Conservation (phyloP, 1,139 yeast genomes). For the Diutina pseudorugosa region DNA sequence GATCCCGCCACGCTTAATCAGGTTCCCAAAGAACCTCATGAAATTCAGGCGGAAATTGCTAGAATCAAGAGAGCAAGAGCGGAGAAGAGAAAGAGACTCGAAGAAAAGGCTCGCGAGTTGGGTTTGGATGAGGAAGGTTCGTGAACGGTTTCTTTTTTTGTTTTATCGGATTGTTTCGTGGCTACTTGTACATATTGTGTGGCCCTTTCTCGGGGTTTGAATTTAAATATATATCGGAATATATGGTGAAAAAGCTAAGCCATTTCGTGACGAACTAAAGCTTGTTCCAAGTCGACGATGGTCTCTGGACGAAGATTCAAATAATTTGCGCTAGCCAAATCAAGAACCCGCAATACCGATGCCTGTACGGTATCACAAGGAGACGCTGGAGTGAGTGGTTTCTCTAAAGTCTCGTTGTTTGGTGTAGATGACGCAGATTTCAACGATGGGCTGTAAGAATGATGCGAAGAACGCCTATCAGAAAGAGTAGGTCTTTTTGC, state of each 20-base stretch:
- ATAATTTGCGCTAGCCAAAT: neutral
- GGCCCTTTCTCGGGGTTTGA: neutral
- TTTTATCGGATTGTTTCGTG: neutral
- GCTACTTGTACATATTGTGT: neutral
- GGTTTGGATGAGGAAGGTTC: constrained; percentile 41
- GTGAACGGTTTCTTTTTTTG: neutral
- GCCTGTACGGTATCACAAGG: neutral
- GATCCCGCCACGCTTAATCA: constrained; percentile 86
- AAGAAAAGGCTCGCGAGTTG: constrained; percentile 55
- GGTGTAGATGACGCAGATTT: neutral
- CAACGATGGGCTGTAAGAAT: neutral
- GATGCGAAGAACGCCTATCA: neutral
- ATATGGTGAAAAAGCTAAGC: neutral
- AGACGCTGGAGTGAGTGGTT: neutral
- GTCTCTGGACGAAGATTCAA: neutral
- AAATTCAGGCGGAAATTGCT: constrained; percentile 82
- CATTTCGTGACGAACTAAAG: neutral
- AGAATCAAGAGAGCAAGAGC: constrained; percentile 65
- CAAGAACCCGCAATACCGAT: neutral
- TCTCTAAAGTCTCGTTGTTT: neutral
- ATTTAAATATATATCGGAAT: neutral
- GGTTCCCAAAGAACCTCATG: constrained; percentile 88
- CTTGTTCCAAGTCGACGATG: neutral
- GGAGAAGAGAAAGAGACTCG: constrained; percentile 64
- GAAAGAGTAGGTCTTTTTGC: neutral